These are phyloP conservation scores for Corchorus olitorius DNA, from an alignment of 345 rosid genomes.

Conservation along the genomic window DNA sequence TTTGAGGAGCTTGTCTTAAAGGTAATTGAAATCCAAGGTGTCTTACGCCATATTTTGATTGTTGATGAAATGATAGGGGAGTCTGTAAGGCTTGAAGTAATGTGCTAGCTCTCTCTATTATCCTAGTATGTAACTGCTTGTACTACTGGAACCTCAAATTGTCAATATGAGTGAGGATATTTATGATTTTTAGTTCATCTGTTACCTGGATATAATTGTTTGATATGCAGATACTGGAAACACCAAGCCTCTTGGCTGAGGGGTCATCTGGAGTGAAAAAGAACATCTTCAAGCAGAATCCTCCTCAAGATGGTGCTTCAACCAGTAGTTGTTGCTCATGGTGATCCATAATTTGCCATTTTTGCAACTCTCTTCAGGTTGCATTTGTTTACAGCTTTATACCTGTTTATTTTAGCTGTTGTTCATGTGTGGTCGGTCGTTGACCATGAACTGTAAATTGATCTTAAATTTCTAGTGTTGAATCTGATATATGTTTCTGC, in stretches of 20 bases:
- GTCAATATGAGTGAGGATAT: not conserved
- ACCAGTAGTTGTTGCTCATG: slow-evolving; percentile 64
- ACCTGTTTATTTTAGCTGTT: not conserved
- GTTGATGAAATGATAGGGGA: not conserved
- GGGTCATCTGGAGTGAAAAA: slow-evolving; percentile 74
- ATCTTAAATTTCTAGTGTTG: not conserved
- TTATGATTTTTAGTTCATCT: not conserved
- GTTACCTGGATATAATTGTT: not conserved
- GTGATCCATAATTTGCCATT: slow-evolving; percentile 3
- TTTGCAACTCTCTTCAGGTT: not conserved
- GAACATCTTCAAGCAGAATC: slow-evolving; percentile 83
- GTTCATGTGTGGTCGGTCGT: not conserved
- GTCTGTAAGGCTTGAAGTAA: not conserved
- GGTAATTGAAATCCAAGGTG: slow-evolving; percentile 37
- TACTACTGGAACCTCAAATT: not conserved
- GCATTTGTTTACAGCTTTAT: slow-evolving; percentile 5
- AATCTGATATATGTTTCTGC: slow-evolving; percentile 1
- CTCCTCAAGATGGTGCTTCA: slow-evolving; percentile 48
- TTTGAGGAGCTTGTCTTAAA: slow-evolving; percentile 97
- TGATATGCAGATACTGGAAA: slow-evolving; percentile 73
- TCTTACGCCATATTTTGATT: not conserved
- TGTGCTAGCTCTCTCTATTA: not conserved
- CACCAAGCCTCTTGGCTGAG: slow-evolving; percentile 79
- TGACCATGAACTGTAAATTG: not conserved
- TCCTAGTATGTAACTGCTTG: not conserved